Evolutionary conservation across 2,329 filamentous ascomycete species (phyloP).

Genomic region (Cytospora piceicola): DNA sequence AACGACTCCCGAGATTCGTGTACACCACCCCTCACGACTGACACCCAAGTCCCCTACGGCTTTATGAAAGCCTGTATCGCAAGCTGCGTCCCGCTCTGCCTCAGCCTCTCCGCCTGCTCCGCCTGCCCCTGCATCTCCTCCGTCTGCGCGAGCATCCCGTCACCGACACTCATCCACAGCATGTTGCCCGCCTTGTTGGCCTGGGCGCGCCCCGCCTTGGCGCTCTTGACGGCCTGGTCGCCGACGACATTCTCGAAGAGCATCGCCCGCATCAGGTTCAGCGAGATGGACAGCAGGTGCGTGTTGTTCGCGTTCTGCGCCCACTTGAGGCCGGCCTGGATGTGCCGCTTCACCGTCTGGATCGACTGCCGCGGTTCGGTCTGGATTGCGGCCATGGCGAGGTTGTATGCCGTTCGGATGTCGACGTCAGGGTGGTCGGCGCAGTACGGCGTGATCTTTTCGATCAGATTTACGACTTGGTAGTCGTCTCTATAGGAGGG

Average conservation of each 20-base stretch:
- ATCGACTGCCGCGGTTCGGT: constrained; percentile 68
- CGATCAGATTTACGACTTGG: constrained; percentile 63
- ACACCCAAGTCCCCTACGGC: constrained; percentile 4
- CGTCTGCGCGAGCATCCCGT: constrained; percentile 76
- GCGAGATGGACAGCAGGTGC: constrained; percentile 79
- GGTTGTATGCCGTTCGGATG: constrained; percentile 76
- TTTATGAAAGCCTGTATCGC: constrained; percentile 28
- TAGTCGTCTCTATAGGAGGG: constrained; percentile 59
- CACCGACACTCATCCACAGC: constrained; percentile 79
- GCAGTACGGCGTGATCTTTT: constrained; percentile 70
- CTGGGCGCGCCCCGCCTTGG: constrained; percentile 69
- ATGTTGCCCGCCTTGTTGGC: constrained; percentile 71
- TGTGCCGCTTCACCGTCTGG: constrained; percentile 76
- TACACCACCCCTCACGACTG: neutral
- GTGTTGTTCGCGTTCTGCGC: constrained; percentile 73
- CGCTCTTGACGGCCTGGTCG: constrained; percentile 77
- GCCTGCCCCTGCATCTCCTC: constrained; percentile 71
- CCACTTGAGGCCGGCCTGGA: constrained; percentile 72
- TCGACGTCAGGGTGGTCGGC: constrained; percentile 71
- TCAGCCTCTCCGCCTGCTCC: constrained; percentile 25
- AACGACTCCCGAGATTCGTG: neutral
- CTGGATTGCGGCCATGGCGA: constrained; percentile 71
- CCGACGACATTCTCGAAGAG: constrained; percentile 85
- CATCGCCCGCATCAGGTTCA: constrained; percentile 82
- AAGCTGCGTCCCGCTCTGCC: constrained; percentile 28